Evolutionary conservation across 352 stramenopile species (phyloP).

Genomic region (Globisporangium apiculatum): DNA sequence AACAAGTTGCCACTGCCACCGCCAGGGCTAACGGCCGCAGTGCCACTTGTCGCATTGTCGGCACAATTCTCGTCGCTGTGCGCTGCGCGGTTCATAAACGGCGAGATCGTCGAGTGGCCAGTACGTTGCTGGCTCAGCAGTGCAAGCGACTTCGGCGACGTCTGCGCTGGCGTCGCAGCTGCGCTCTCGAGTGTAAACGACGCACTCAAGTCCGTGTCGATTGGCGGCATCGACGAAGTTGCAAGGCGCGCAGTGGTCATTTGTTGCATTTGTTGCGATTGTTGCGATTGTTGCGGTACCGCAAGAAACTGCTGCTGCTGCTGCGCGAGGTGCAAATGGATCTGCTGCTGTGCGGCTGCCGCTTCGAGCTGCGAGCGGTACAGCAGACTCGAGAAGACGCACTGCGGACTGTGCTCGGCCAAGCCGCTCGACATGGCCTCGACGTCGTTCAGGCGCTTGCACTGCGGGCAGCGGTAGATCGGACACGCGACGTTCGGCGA

Average conservation of each 20-base stretch:
- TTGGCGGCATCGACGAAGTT: slow-evolving; percentile 20
- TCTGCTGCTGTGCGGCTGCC: slow-evolving; percentile 24
- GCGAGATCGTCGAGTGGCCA: slow-evolving; percentile 49
- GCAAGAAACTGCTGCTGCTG: slow-evolving; percentile 1
- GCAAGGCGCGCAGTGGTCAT: too few relatives aligned
- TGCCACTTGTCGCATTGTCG: slow-evolving; percentile 4
- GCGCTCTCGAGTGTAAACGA: background rate
- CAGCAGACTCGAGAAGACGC: slow-evolving; percentile 37
- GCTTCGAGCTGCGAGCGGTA: slow-evolving; percentile 53
- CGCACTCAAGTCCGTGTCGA: background rate
- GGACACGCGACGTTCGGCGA: slow-evolving; percentile 54
- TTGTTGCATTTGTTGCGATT: too few relatives aligned
- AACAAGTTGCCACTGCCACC: slow-evolving; percentile 43
- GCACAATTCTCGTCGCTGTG: slow-evolving; percentile 16
- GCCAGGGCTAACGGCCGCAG: background rate
- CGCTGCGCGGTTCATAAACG: slow-evolving; percentile 67
- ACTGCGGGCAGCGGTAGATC: slow-evolving; percentile 75
- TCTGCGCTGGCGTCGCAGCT: background rate
- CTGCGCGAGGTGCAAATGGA: slow-evolving; percentile 28
- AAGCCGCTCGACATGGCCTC: slow-evolving; percentile 58
- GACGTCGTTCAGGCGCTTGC: slow-evolving; percentile 56
- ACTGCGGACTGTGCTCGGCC: slow-evolving; percentile 51
- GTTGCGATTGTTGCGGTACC: too few relatives aligned
- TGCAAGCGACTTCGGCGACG: slow-evolving; percentile 31
- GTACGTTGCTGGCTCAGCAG: slow-evolving; percentile 28